Base-by-base conservation (phyloP, 2,329 filamentous ascomycete genomes). In the Botryosphaeria dothidea region DNA sequence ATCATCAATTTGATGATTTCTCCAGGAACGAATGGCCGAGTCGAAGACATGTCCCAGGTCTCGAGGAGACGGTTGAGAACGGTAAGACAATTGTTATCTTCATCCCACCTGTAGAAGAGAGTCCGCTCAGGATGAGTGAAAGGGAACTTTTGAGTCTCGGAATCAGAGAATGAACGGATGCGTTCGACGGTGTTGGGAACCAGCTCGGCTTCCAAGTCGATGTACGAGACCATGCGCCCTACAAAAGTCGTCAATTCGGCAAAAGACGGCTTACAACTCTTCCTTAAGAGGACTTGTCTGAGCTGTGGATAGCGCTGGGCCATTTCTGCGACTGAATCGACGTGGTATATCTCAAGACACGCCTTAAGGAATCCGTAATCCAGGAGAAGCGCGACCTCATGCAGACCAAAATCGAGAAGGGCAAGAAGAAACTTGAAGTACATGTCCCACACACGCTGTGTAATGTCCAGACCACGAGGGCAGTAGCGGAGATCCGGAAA, bases 1-100 rank as follows among this genome's bases (percentile, higher is more conserved):
- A 60, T 68, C 70, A 78, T 72, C 68, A 69, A 69, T 52, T 71
- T 75, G 43, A 78, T 62, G 9, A 78, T 69, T 25, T 75, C 71
- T 13, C 75, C 75, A 34, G 76, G 76, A 13, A 3, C 11, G 66
- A 74, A 76, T 51, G 72, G 75, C 19, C 69, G 48, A 7, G 74
- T 72, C 2, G 70, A 68, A 62, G 70, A 64, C 2, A 58, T 48
- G 46, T 78, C 75, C 38, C 76, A 77, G 4, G 68, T 41, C 62
- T 78, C 76, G 29, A 77, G 65, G 61, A 76, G 72, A 58, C 72
- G 76, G 60, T 78, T 75, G 19, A 78, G 58, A n/a, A 73, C 70
- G 23, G 72, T 71, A 19, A 72, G 69, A 3, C 72, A 73, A 43
- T 68, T 70, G 54, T 73, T 71, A 2, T 74, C 71, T 2, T 72